Evolutionary conservation across 2,329 filamentous ascomycete genomes (phyloP).

Genomic region (Delphinella strobiligena): DNA sequence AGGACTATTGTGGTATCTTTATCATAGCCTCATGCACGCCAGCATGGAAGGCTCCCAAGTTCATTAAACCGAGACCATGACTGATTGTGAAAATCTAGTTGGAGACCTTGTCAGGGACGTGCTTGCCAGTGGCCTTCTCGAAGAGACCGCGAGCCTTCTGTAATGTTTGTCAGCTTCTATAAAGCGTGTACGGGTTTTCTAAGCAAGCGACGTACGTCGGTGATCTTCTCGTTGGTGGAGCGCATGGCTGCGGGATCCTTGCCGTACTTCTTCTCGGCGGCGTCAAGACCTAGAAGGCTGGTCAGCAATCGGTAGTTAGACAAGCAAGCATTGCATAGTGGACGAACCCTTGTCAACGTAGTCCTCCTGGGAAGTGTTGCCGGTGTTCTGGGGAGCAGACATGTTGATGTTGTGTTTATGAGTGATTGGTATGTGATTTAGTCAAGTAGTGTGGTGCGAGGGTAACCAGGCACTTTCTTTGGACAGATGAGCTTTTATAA

Average conservation of each 20-base stretch:
- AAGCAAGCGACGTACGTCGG: too few species aligned
- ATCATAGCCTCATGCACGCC: too few species aligned
- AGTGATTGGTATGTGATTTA: neutral
- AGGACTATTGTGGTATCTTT: too few species aligned
- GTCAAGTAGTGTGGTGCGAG: neutral
- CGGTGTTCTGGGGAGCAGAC: slow-evolving; percentile 7
- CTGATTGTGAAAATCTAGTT: slow-evolving; percentile 7
- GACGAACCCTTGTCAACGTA: slow-evolving; percentile 17
- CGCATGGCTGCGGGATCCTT: slow-evolving; percentile 17
- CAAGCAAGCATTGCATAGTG: too few species aligned
- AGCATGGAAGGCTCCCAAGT: too few species aligned
- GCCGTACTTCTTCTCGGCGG: slow-evolving; percentile 11
- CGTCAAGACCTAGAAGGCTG: slow-evolving; percentile 8
- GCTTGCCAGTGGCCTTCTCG: slow-evolving; percentile 18
- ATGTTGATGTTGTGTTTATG: slow-evolving; percentile 1
- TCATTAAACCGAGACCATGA: too few species aligned
- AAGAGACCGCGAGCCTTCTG: slow-evolving; percentile 18
- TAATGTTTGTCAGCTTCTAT: neutral
- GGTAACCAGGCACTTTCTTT: neutral
- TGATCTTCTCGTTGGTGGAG: slow-evolving; percentile 20
- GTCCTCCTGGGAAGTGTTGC: slow-evolving; percentile 12
- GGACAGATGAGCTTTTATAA: neutral
- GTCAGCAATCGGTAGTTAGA: neutral
- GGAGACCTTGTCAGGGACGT: slow-evolving; percentile 14
- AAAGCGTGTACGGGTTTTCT: neutral